Base-by-base conservation (phyloP, 2,329 filamentous ascomycete species). In the Drechslerella stenobrocha region DNA sequence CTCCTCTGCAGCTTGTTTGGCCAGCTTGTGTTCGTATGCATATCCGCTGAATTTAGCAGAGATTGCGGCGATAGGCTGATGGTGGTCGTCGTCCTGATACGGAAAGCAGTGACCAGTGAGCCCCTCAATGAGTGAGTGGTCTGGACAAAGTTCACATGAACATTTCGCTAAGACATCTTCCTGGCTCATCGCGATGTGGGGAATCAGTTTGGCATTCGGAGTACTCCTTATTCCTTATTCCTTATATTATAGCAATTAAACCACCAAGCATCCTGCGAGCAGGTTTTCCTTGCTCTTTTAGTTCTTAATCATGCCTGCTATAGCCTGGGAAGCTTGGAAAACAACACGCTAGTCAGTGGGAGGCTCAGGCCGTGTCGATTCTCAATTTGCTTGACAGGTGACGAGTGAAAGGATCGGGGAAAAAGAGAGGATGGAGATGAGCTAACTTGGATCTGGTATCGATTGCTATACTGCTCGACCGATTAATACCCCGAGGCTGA, bases 11-110 rank as follows among this genome's bases (percentile, higher is more conserved):
- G 37, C 52, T 66, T 66, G 61, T 53, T 52, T 48, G 52, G 60
- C 61, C 53, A 47, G 48, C 51, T 30, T 57, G 61, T 66, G n/a
- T n/a, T n/a, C n/a, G n/a, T n/a, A n/a, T n/a, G n/a, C n/a, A 66
- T 66, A 66, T 66, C 61, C 61, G 61, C 61, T 66, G 61, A 52
- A 66, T 66, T 66, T 66, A 66, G 53, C 61, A 66, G 61, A 66
- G 61, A 66, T 66, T 66, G 53, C 24, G 48, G 45, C 40, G 53
- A 48, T 32, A 53, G 26, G 13, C 9, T 5, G 18, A n/a, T 18
- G 37, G 13, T 42, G n/a, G n/a, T n/a, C n/a, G n/a, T n/a, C n/a
- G n/a, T n/a, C n/a, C 52, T 22, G 61, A 58, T 66, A 58, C 52
- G 52, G 58, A 65, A 20, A 20, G 18, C 3, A 18, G 60, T 52